A percentile compares a stretch with the other conserved stretches of the same genome.
These are phyloP conservation scores for Lasiosphaeria hispida DNA, from an alignment of 495 filamentous ascomycete species.

Conservation along the genomic window DNA sequence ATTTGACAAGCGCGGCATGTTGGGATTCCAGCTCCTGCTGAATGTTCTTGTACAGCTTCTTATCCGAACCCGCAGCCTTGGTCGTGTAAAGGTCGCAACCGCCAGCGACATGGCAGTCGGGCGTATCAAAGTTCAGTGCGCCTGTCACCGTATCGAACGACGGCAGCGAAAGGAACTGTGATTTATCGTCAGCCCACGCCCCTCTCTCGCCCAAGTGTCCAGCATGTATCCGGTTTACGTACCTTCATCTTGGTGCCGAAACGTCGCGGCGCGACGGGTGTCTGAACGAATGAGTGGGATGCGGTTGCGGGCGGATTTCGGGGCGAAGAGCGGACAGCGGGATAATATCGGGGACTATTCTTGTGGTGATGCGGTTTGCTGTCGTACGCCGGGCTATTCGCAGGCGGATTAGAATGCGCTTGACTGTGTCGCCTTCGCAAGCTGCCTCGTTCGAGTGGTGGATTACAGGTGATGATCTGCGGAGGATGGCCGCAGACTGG, in stretches of 20 bases:
- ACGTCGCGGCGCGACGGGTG: conserved; percentile 5
- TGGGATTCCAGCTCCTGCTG: conserved; percentile 83
- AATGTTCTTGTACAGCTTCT: conserved; percentile 94
- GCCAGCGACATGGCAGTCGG: conserved; percentile 83
- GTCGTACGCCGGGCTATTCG: too few relatives aligned
- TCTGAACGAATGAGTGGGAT: background rate
- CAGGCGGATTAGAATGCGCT: too few relatives aligned
- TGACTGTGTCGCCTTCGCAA: too few relatives aligned
- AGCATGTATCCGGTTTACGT: background rate
- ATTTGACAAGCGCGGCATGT: conserved; percentile 79
- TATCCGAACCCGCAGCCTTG: conserved; percentile 89
- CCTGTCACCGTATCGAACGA: conserved; percentile 84
- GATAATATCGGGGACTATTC: too few relatives aligned
- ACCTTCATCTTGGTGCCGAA: conserved; percentile 40
- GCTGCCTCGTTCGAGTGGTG: too few relatives aligned
- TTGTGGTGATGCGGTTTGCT: background rate
- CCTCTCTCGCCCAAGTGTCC: background rate
- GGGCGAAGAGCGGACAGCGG: too few relatives aligned
- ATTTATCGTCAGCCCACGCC: conserved; percentile 9
- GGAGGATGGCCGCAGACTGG: too few relatives aligned
- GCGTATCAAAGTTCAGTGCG: conserved; percentile 90
- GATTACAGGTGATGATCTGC: too few relatives aligned
- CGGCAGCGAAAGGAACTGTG: conserved; percentile 83
- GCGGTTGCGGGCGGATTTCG: background rate
- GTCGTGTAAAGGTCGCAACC: conserved; percentile 96